A percentile compares a stretch with the other conserved stretches of the same genome.
Evolutionary conservation across 257 asterid species (phyloP).

Genomic region (Craterostigma plantagineum): DNA sequence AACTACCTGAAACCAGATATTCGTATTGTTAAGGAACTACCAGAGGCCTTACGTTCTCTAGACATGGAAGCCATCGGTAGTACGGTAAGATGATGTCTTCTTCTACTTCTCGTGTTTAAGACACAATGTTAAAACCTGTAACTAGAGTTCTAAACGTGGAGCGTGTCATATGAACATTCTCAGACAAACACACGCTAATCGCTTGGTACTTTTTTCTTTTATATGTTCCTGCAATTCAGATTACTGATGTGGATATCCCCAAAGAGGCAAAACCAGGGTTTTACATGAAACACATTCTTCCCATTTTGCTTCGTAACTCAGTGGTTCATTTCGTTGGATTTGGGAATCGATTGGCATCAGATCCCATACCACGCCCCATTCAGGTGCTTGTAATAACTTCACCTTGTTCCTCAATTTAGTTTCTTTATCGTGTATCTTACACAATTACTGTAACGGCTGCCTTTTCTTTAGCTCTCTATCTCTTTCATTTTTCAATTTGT

Average conservation of each 20-base stretch:
- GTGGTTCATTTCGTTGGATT: conserved; percentile 95
- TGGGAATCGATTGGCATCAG: conserved; percentile 98
- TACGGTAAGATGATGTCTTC: conserved; percentile 40
- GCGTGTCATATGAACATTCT: no score
- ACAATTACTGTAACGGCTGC: not conserved
- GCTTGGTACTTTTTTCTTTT: conserved; percentile 4
- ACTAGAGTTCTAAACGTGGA: no score
- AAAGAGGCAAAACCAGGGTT: conserved; percentile 98
- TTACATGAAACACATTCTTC: conserved; percentile 70
- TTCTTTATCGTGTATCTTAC: conserved; percentile 1
- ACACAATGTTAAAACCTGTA: no score
- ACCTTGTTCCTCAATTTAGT: conserved; percentile 11
- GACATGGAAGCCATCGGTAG: conserved; percentile 93
- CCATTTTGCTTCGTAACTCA: conserved; percentile 63
- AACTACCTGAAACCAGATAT: conserved; percentile 79
- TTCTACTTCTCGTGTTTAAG: not conserved
- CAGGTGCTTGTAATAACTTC: conserved; percentile 36
- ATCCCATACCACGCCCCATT: conserved; percentile 58
- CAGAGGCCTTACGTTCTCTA: conserved; percentile 60
- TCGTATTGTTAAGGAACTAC: conserved; percentile 67
- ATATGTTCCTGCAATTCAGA: conserved; percentile 28
- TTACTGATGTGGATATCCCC: conserved; percentile 57
- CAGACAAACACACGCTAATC: conserved; percentile 6
- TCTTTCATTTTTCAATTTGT: conserved; percentile 11
- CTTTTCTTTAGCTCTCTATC: conserved; percentile 2